phyloP scores from a whole-genome alignment of 2,329 filamentous ascomycete species.

The Penicillium sp. region DNA sequence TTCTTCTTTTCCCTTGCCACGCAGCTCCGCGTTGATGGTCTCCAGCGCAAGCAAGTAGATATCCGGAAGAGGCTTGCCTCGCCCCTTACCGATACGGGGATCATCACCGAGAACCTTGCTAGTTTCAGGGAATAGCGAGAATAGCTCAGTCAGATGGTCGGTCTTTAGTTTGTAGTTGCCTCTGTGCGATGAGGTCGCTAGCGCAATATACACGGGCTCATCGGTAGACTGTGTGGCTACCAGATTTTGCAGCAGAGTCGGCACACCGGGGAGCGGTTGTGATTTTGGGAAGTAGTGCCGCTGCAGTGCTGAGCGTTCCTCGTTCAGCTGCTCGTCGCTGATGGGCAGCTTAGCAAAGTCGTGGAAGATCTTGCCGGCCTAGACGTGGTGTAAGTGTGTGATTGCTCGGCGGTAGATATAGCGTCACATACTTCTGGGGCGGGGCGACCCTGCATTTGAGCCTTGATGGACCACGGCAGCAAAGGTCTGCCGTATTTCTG shows the following conservation, averaged over 20 bases:
- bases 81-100: constrained; percentile 65
- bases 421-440: constrained; percentile 47
- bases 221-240: constrained; percentile 33
- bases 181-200: constrained; percentile 75
- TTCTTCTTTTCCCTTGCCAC: constrained; percentile 52
- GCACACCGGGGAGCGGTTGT: constrained; percentile 75
- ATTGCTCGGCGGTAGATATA: not conserved
- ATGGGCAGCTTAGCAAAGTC: constrained; percentile 86
- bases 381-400: constrained; percentile 3
- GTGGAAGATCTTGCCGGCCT: constrained; percentile 62
- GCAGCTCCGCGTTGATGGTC: constrained; percentile 73
- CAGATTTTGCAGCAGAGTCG: constrained; percentile 56
- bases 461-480: constrained; percentile 93
- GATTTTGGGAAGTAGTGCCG: constrained; percentile 66
- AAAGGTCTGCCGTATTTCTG: constrained; percentile 66
- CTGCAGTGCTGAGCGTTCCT: constrained; percentile 62
- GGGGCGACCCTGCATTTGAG: constrained; percentile 70
- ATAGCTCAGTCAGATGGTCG: constrained; percentile 49
- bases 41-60: constrained; percentile 86
- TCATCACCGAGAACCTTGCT: constrained; percentile 85
- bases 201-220: constrained; percentile 67
- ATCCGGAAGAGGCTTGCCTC: constrained; percentile 93
- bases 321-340: constrained; percentile 61
- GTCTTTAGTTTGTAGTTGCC: constrained; percentile 77
- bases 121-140: constrained; percentile 60